A percentile compares a stretch with the other conserved stretches of the same genome.
These are phyloP conservation scores for Aspergillus transmontanensis DNA, from an alignment of 2,329 filamentous ascomycete genomes.

Conservation along the genomic window DNA sequence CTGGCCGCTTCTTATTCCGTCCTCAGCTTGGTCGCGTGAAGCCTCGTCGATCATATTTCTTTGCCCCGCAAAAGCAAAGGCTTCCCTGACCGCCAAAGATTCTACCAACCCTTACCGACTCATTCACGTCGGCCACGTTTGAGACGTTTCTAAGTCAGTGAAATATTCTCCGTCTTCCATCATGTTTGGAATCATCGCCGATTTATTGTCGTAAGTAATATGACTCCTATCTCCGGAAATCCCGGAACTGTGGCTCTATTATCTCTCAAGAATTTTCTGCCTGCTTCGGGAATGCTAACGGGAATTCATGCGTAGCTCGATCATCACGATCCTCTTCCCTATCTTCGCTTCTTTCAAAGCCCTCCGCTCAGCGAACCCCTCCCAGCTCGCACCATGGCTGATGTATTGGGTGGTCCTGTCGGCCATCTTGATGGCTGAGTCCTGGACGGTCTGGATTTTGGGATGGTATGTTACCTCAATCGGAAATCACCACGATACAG, in stretches of 20 bases:
- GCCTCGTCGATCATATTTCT: conserved; percentile 20
- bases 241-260: conserved; percentile 3
- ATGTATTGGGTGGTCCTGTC: conserved; percentile 98
- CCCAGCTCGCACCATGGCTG: conserved; percentile 91
- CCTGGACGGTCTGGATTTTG: conserved; percentile 84
- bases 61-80: conserved; percentile 18
- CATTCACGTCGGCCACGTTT: neutral
- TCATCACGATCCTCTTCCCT: conserved; percentile 89
- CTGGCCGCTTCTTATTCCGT: conserved; percentile 16
- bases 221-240: neutral
- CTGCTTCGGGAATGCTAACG: conserved; percentile 11
- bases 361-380: conserved; percentile 86
- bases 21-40: conserved; percentile 20
- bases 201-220: conserved; percentile 71
- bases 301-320: conserved; percentile 59
- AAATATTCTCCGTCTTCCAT: conserved; percentile 19
- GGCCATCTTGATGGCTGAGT: conserved; percentile 78
- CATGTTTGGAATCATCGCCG: conserved; percentile 79
- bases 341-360: conserved; percentile 98
- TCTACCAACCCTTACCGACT: neutral
- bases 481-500: neutral
- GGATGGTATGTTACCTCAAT: conserved; percentile 61
- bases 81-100: conserved; percentile 3
- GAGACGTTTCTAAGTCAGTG: neutral
- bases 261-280: neutral